Base-by-base conservation (phyloP, 2,329 filamentous ascomycete species). In the Zymoseptoria crescenta region DNA sequence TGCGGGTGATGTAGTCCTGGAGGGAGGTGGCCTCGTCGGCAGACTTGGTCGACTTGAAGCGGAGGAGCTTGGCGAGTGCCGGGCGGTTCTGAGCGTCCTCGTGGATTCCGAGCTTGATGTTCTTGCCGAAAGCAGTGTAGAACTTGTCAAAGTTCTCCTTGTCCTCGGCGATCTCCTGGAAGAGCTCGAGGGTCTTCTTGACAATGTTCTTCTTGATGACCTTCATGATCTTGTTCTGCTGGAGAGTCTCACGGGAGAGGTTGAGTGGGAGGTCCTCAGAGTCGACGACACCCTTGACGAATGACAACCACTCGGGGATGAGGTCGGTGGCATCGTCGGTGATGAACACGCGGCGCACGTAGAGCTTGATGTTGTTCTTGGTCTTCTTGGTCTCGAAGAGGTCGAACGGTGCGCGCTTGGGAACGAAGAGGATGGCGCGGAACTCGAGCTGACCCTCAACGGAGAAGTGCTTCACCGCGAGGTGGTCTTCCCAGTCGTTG, bases 141-240 rank as follows among this genome's bases (percentile, higher is more conserved):
- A 99, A 99, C 87, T 99, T 99, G 87, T 99, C 94, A 78, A 99
- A 99, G 80, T 96, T 90, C 87, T 99, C 94, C 81, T 96, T 96
- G 81, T 99, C 94, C 85, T 99, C 94, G 61, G 94, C 87, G 67
- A 99, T 99, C 84, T 99, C 94, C 73, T 87, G 86, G 88, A 99
- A 99, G 77, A 99, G 91, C 85, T 99, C 94, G 68, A 99, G 91
- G 67, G 91, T 90, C 90, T 99, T 99, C 92, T 97, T 99, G 85
- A 99, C 92, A 68, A 99, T 96, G 88, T 99, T 99, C 91, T 99
- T 99, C 87, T 95, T 96, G 86, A 97, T 97, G 79, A 97, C 94
- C 89, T 97, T 97, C 94, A 97, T 97, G 85, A 99, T 99, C 91
- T 97, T 97, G 89, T 97, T 99, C 85, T 97, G 94, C 83, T 99